A percentile compares a stretch with the other conserved stretches of the same genome.
These are phyloP conservation scores for Onygena corvina DNA, from an alignment of 2,329 filamentous ascomycete species.

Conservation along the genomic window DNA sequence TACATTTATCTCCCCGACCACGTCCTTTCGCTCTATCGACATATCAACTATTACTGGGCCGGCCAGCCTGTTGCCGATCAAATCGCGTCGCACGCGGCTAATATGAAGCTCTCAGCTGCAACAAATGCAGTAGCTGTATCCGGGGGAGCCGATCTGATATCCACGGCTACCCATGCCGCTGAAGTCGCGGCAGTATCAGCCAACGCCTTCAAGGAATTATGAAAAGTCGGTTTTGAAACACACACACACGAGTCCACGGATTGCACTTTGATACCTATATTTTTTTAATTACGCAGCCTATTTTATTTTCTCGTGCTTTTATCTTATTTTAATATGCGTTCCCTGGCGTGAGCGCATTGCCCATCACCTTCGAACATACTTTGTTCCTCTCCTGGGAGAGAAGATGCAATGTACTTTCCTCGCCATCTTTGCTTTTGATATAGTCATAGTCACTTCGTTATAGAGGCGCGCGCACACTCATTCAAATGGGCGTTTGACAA, in stretches of 20 bases:
- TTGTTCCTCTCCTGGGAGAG: too few relatives aligned
- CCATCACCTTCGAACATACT: too few relatives aligned
- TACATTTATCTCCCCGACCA: constrained; percentile 92
- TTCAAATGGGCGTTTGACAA: too few relatives aligned
- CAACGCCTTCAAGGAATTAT: constrained; percentile 13
- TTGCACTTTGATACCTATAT: neutral
- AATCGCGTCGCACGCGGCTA: constrained; percentile 12
- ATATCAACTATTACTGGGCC: constrained; percentile 88
- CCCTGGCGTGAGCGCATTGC: neutral
- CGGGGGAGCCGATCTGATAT: constrained; percentile 1
- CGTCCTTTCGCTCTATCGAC: constrained; percentile 65
- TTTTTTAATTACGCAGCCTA: neutral
- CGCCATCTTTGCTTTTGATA: too few relatives aligned
- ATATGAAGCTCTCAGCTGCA: constrained; percentile 14
- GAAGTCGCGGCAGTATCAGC: neutral
- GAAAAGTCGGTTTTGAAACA: neutral
- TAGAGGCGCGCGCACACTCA: too few relatives aligned
- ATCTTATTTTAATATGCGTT: neutral
- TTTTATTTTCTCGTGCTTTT: neutral
- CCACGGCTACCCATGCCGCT: neutral
- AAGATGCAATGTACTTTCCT: too few relatives aligned
- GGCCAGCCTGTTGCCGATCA: constrained; percentile 48
- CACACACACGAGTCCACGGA: neutral
- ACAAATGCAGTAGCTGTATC: constrained; percentile 8
- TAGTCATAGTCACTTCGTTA: too few relatives aligned